Evolutionary conservation across 2,329 filamentous ascomycete genomes (phyloP).

Genomic region (Cladorrhinum sp.): DNA sequence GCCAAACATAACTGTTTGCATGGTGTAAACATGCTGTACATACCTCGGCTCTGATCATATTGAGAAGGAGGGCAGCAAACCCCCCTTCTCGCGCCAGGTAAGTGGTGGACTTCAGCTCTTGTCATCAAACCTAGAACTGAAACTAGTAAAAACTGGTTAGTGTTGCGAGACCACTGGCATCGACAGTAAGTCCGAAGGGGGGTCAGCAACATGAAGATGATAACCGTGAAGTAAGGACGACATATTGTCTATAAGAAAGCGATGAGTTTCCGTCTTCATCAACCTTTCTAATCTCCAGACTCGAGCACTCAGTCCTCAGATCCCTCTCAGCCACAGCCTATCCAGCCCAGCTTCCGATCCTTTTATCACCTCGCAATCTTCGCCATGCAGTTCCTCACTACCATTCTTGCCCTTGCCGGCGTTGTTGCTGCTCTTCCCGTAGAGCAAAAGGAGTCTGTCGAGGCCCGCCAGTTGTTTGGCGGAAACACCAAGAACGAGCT

Average conservation of each 20-base stretch:
- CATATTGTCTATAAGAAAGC: neutral
- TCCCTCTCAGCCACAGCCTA: neutral
- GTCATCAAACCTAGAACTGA: neutral
- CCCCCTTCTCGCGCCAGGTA: neutral
- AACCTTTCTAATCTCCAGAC: neutral
- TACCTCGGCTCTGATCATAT: neutral
- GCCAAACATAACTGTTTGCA: neutral
- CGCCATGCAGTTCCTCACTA: conserved; percentile 2
- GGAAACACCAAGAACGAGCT: neutral
- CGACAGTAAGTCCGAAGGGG: neutral
- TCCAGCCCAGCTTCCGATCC: neutral
- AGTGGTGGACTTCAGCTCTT: neutral
- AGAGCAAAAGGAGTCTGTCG: neutral
- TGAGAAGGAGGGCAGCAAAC: neutral
- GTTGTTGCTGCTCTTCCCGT: neutral
- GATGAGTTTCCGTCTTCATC: neutral
- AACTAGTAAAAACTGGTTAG: conserved; percentile 2
- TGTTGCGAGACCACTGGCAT: neutral
- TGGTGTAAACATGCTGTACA: neutral
- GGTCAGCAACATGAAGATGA: neutral
- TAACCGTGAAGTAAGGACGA: neutral
- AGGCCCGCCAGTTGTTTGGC: neutral
- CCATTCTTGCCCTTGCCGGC: neutral
- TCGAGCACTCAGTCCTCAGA: neutral
- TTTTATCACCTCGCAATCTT: neutral